Evolutionary conservation across 805 yeast species (phyloP), one percentile per base, ranked within the genome.

Genomic region (Metschnikowia borealis): DNA sequence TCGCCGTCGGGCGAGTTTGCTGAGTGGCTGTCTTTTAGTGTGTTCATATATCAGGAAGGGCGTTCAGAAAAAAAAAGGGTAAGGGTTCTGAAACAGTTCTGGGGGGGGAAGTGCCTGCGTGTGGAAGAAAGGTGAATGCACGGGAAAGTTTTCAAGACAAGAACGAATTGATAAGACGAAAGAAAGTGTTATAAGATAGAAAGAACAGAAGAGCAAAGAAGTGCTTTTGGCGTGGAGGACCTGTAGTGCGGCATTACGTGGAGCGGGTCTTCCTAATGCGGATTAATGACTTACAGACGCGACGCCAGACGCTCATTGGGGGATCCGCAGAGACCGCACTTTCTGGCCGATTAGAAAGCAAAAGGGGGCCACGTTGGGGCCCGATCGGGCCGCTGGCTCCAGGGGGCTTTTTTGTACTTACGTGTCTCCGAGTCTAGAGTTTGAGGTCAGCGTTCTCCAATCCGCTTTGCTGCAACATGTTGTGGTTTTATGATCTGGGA

Each of bases 1-100:
- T 54, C 45, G 35, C 48, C 43, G 43, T 52, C 53, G 18, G 56
- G 53, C 11, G 56, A 54, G 49, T 58, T 60, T 33, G 55, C 44
- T 35, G 53, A 49, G 46, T 56, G 59, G 49, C 60, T 54, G 52
- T 65, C 67, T 45, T 57, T 55, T 32, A 65, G 62, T 29, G 62
- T 61, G 51, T 61, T 60, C 66, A 62, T 62, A 37, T 20, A 38
- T 26, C 26, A 26, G 26, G 34, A 20, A n/a, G 37, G 43, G 43
- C 18, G 45, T 32, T 18, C 18, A 23, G n/a, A 32, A n/a, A 17
- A 18, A 36, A 13, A 6, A 13, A 20, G 39, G 15, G 39, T 10
- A 6, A 18, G 44, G 26, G 23, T 38, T 36, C 21, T 36, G 21
- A 17, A 11, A 18, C 21, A 36, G 39, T 6, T n/a, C 18, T 20